Conservation (phyloP, 2,329 filamentous ascomycete species). For the Venturia nashicola region DNA sequence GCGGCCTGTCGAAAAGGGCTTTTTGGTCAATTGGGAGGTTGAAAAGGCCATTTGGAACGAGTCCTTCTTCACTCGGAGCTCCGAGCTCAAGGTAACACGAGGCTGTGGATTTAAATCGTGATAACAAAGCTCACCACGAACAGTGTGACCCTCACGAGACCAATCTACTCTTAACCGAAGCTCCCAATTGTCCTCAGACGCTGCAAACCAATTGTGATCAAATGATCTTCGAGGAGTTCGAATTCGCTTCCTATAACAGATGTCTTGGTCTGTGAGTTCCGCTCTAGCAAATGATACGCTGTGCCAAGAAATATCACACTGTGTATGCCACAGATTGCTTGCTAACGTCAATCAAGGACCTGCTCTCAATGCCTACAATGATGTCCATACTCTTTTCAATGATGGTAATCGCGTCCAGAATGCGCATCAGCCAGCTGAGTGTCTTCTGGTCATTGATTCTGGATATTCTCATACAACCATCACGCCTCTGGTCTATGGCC, state of each 20-base stretch:
- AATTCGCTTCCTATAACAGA: conserved; percentile 76
- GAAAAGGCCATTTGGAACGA: conserved; percentile 94
- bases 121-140: neutral
- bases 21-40: conserved; percentile 91
- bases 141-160: conserved; percentile 66
- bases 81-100: conserved; percentile 38
- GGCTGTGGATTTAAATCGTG: neutral
- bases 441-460: conserved; percentile 78
- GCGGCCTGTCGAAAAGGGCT: conserved; percentile 86
- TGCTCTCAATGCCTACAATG: conserved; percentile 70
- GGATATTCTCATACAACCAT: conserved; percentile 90
- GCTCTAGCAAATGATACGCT: neutral
- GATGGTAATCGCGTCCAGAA: neutral
- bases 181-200: conserved; percentile 67
- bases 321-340: neutral
- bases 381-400: conserved; percentile 53
- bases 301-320: neutral
- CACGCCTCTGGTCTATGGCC: conserved; percentile 72
- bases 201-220: conserved; percentile 88
- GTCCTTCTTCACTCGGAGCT: conserved; percentile 63
- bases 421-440: conserved; percentile 49
- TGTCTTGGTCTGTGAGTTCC: conserved; percentile 46
- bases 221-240: conserved; percentile 95
- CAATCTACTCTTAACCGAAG: conserved; percentile 75
- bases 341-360: conserved; percentile 39